Base-by-base conservation (phyloP, 2,329 filamentous ascomycete genomes). In the Penicillium glabrum region DNA sequence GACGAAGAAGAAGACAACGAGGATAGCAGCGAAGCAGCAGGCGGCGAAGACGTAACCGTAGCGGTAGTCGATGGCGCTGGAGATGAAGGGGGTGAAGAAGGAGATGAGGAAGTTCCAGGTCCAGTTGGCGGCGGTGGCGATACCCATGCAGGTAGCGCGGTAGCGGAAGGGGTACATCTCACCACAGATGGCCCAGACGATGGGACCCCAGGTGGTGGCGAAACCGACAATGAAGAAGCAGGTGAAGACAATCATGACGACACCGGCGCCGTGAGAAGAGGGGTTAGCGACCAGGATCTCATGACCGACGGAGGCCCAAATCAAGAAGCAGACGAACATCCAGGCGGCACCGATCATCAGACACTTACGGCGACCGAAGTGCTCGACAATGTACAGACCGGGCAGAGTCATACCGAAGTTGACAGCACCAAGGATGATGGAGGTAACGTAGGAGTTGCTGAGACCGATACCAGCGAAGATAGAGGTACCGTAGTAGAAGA, bases 11-110 rank as follows among this genome's bases (percentile, higher is more conserved):
- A 88, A 93, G 29, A 92, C 87, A 13, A 91, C 73, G 0, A 86
- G 61, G 0, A 85, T 83, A 0, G 83, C 88, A 0, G 83, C 77
- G 19, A 90, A 76, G 66, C 89, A 90, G 70, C 88, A 91, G 1
- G 80, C 86, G 0, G 89, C 89, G 70, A 93, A 93, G 46, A 93
- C 86, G 64, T 91, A 91, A 13, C 90, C 89, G 70, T 92, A 91
- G 21, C 82, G 81, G 74, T 89, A 93, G 65, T 89, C 84, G 56
- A 93, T 93, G 9, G 84, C 80, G 0, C 78, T 77, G 1, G 86
- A 89, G 70, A 93, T 92, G 73, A 91, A 92, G 0, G 89, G 88
- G 0, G 90, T 91, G 79, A 93, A 91, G 80, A 93, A 93, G 0
- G 84, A 85, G 61, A 90, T 79, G 66, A 89, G 74, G 74, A 92